phyloP scores from a whole-genome alignment of 139 green algal genomes.

The Chlamydomonas sphaeroides region DNA sequence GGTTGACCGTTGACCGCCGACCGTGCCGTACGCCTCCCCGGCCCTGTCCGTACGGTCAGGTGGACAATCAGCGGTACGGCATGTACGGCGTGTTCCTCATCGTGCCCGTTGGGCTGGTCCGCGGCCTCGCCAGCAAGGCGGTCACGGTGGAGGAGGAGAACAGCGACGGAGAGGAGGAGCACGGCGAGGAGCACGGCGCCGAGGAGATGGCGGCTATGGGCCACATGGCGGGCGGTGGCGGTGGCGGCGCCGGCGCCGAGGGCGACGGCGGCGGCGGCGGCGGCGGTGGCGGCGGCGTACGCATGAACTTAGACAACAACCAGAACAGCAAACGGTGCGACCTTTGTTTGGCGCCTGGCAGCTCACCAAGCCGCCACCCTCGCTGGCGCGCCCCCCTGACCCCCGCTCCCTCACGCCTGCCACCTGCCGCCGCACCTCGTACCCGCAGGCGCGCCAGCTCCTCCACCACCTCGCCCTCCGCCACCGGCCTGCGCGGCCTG shows the following conservation, averaged over 20 bases:
- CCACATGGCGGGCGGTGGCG: not conserved
- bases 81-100: constrained; percentile 50
- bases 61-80: constrained; percentile 35
- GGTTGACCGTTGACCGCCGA: no score
- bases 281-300: not conserved
- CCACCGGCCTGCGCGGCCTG: constrained; percentile 13
- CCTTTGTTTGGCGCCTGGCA: not conserved
- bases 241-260: not conserved
- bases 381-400: not conserved
- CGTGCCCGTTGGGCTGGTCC: constrained; percentile 29
- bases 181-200: not conserved
- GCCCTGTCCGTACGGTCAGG: not conserved
- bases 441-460: not conserved
- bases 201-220: not conserved
- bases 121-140: constrained; percentile 21
- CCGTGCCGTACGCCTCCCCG: no score
- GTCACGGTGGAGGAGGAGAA: constrained; percentile 26
- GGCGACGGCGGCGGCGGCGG: not conserved
- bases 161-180: constrained; percentile 34
- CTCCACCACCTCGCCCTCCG: no score
- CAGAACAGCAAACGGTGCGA: no score
- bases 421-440: no score
- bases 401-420: no score
- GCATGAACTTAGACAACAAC: constrained; percentile 21
- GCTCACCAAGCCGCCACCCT: no score